phyloP scores from a whole-genome alignment of 1,284 basidiomycete genomes.

The Testicularia cyperi region DNA sequence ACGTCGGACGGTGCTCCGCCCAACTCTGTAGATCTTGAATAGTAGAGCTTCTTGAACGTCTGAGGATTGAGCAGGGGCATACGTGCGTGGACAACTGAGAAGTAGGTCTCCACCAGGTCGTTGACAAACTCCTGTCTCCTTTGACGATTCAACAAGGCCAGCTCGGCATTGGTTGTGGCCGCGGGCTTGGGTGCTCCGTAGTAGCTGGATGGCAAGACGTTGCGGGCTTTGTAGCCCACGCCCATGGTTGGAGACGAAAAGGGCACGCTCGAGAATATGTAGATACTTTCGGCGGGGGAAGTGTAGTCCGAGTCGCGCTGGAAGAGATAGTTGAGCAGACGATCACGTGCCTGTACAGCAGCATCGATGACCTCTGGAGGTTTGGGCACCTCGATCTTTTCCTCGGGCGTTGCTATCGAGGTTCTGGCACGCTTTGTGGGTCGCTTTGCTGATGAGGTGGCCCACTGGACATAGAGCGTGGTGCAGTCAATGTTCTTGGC shows the following conservation, averaged over 20 bases:
- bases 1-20: slow-evolving; percentile 65
- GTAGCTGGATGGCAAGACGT: slow-evolving; percentile 17
- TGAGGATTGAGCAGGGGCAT: slow-evolving; percentile 42
- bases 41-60: slow-evolving; percentile 33
- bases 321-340: slow-evolving; percentile 29
- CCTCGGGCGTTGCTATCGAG: slow-evolving; percentile 14
- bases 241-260: slow-evolving; percentile 14
- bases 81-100: slow-evolving; percentile 43
- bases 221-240: slow-evolving; percentile 16
- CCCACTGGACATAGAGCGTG: slow-evolving; percentile 47
- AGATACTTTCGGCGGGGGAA: slow-evolving; percentile 9
- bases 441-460: slow-evolving; percentile 40
- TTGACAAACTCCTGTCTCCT: slow-evolving; percentile 40
- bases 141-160: slow-evolving; percentile 29
- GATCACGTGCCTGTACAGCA: slow-evolving; percentile 16
- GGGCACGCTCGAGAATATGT: slow-evolving; percentile 12
- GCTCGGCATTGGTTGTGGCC: slow-evolving; percentile 32
- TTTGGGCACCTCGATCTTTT: slow-evolving; percentile 23
- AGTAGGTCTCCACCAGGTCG: slow-evolving; percentile 46
- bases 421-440: slow-evolving; percentile 34
- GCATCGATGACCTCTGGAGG: slow-evolving; percentile 26
- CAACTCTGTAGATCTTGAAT: slow-evolving; percentile 21
- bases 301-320: slow-evolving; percentile 29
- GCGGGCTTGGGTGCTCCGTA: slow-evolving; percentile 26
- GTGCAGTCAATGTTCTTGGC: slow-evolving; percentile 51